phyloP scores from a whole-genome alignment of 805 yeast genomes.

The Zygosaccharomyces bailii region DNA sequence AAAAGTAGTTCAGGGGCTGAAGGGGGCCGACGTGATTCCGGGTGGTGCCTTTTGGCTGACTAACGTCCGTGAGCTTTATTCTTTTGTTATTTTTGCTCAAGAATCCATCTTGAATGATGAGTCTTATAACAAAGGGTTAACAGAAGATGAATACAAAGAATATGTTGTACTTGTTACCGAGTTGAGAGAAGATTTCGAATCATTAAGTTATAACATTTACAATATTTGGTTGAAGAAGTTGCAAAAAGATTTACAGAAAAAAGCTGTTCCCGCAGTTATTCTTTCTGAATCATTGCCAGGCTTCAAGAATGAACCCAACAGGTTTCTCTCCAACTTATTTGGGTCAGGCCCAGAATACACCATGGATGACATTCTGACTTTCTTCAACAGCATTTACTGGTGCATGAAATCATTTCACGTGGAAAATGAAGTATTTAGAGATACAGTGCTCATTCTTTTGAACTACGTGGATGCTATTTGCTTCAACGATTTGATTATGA shows the following conservation, averaged over 20 bases:
- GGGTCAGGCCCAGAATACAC: constrained; percentile 67
- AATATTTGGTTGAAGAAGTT: constrained; percentile 96
- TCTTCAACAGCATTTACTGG: constrained; percentile 88
- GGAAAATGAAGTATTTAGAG: constrained; percentile 78
- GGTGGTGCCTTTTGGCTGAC: constrained; percentile 98
- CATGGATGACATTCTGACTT: constrained; percentile 91
- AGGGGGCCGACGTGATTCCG: constrained; percentile 81
- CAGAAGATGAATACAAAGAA: constrained; percentile 84
- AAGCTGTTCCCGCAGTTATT: constrained; percentile 92
- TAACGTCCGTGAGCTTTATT: constrained; percentile 90
- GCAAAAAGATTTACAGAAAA: constrained; percentile 85
- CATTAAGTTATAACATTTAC: constrained; percentile 87
- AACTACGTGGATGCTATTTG: constrained; percentile 87
- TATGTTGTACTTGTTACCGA: constrained; percentile 85
- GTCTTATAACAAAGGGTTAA: constrained; percentile 75
- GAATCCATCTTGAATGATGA: constrained; percentile 85
- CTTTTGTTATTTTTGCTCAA: constrained; percentile 93
- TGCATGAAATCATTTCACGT: constrained; percentile 88
- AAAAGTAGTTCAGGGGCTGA: constrained; percentile 69
- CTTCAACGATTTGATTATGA: constrained; percentile 92
- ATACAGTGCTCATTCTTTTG: constrained; percentile 77
- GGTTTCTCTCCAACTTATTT: constrained; percentile 81
- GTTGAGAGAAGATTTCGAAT: constrained; percentile 90
- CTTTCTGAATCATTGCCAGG: constrained; percentile 95
- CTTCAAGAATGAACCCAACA: constrained; percentile 75